Evolutionary conservation across 306 rosid genomes (phyloP).

Genomic region (Prunus persica): DNA sequence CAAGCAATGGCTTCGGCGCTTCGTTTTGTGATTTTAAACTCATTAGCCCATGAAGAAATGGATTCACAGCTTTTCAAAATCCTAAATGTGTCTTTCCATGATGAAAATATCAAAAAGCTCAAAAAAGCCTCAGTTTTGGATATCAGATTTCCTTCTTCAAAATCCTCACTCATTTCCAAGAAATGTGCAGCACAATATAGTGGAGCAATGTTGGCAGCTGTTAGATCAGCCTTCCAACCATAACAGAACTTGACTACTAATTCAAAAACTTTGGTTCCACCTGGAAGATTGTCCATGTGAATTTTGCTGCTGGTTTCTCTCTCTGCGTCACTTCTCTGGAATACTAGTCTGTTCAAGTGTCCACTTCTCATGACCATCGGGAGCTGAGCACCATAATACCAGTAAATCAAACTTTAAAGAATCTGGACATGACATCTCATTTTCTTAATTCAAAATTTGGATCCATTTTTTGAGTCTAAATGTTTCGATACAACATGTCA

Average conservation of each 20-base stretch:
- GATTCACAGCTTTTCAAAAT: slow-evolving; percentile 70
- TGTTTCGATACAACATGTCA: neutral
- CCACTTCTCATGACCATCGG: slow-evolving; percentile 78
- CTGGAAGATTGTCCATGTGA: slow-evolving; percentile 63
- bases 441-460: neutral
- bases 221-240: slow-evolving; percentile 69
- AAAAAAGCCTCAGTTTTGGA: slow-evolving; percentile 64
- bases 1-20: slow-evolving; percentile 70
- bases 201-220: slow-evolving; percentile 50
- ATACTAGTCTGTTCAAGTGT: slow-evolving; percentile 65
- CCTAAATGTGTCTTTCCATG: slow-evolving; percentile 73
- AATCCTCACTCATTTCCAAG: slow-evolving; percentile 78
- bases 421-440: neutral
- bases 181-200: slow-evolving; percentile 66
- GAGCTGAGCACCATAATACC: slow-evolving; percentile 37
- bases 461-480: neutral
- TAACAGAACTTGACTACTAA: slow-evolving; percentile 71
- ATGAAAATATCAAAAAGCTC: slow-evolving; percentile 52
- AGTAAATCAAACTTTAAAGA: slow-evolving; percentile 5
- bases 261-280: slow-evolving; percentile 57
- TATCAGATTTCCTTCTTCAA: slow-evolving; percentile 63
- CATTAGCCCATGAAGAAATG: slow-evolving; percentile 60
- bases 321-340: slow-evolving; percentile 37
- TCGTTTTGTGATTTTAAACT: slow-evolving; percentile 42
- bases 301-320: slow-evolving; percentile 28